These are phyloP conservation scores for Blumeria hordei DNA, from an alignment of 2,329 filamentous ascomycete genomes.

Conservation along the genomic window DNA sequence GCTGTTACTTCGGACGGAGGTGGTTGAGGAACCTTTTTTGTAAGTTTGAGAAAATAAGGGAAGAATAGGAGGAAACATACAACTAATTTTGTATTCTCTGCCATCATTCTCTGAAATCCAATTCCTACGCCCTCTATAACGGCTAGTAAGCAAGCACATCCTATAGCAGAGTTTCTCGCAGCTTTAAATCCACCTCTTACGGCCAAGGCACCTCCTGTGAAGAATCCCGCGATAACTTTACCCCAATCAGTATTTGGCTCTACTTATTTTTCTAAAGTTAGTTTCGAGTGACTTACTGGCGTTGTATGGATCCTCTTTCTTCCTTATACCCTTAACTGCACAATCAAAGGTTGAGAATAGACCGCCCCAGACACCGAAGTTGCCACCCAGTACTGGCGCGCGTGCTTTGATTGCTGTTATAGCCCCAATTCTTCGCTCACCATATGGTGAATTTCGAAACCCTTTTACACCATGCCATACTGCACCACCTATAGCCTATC, in stretches of 20 bases:
- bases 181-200: conserved; percentile 81
- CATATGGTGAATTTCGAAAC: conserved; percentile 70
- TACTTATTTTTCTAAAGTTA: background rate
- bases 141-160: conserved; percentile 76
- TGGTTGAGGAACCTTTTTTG: conserved; percentile 11
- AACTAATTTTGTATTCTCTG: conserved; percentile 67
- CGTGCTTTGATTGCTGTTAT: conserved; percentile 95
- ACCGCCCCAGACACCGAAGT: conserved; percentile 95
- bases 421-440: conserved; percentile 84
- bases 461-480: conserved; percentile 97
- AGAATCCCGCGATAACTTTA: conserved; percentile 72
- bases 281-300: conserved; percentile 30
- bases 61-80: conserved; percentile 18
- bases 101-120: conserved; percentile 84
- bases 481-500: conserved; percentile 48
- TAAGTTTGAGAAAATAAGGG: conserved; percentile 2
- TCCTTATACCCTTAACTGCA: conserved; percentile 74
- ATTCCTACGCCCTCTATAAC: conserved; percentile 97
- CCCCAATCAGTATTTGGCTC: conserved; percentile 4
- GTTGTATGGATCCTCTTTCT: conserved; percentile 97
- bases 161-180: conserved; percentile 85
- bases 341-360: conserved; percentile 93
- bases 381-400: conserved; percentile 84
- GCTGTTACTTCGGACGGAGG: conserved; percentile 12
- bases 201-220: conserved; percentile 79